Evolutionary conservation across 495 filamentous ascomycete species (phyloP), one percentile per base, ranked within the genome.

Genomic region (Umbilicaria muhlenbergii): DNA sequence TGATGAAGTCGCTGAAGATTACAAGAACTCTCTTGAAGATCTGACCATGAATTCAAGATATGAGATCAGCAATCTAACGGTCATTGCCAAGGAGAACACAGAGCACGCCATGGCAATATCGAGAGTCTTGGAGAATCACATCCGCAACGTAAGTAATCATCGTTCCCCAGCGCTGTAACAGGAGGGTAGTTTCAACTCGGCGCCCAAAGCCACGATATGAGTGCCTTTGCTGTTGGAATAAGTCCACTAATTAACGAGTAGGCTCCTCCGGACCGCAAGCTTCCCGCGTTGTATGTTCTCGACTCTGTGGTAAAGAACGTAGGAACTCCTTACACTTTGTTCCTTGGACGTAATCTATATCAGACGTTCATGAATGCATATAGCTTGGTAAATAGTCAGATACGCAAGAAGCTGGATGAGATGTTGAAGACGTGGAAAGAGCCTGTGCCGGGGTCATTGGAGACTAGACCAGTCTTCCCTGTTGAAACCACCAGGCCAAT

Each of bases 231-330:
- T 28, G 8, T 10, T 6, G 8, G 24, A 28, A 28, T 6, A 28
- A 28, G 6, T 28, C 24, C 24, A 28, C 24, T 28, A 10, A 45
- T 24, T 32, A 31, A 45, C 57, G 45, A 62, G 50, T 69, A 98
- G 89, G 81, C 78, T 35, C 75, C 85, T 36, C 86, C 91, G 16
- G 67, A 69, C 32, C 82, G 81, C 57, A 98, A 95, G 53, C 67
- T 98, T 13, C 86, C 89, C 17, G 85, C 92, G 2, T 71, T 98
- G n/a, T 98, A 96, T 67, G 81, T 98, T 52, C 83, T 95, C 57
- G 91, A 98, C 65, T 95, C 88, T 8, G 83, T 98, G 44, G 91
- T 91, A 54, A 98, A 98, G 66, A 96, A 96, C 70, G 87, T 96
- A 44, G 92, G 92, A 19, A 94, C 87, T 1, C 92, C 91, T 38